Evolutionary conservation across 805 yeast species (phyloP), one percentile per base, ranked within the genome.

Genomic region (Kurtzmaniella fragi): DNA sequence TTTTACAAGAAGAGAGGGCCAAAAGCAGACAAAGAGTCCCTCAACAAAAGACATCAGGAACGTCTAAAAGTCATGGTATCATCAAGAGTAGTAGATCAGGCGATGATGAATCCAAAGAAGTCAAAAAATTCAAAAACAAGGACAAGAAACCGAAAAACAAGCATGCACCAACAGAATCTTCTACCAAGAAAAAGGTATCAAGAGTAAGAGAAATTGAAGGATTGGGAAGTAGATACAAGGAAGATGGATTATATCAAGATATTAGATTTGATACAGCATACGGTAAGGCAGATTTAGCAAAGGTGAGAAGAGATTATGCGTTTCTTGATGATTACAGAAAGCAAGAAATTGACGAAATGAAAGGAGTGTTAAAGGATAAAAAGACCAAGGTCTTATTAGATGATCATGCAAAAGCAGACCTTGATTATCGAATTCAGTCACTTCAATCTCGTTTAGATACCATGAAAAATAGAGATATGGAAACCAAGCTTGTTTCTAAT

Each of bases 191-290:
- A 46, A 83, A 81, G 13, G 95, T 84, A 0, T 67, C 87, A 0
- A 69, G 71, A 46, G 68, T 87, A 28, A 72, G 98, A 47, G 79
- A 81, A 32, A 80, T 90, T 10, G 91, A 85, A 2, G 93, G 91
- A 0, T 55, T 84, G 34, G 70, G 67, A 35, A 52, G 60, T 17
- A 62, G 65, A 17, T 67, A 59, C 47, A 56, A 62, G 40, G 50
- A 59, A 37, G 50, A 59, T 12, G 67, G 66, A 12, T 61, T 82
- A 23, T 82, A 84, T 56, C 73, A 77, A 35, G 99, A 93, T 64
- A 82, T 95, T 27, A 72, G 99, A 49, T 93, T 93, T 57, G 96
- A 93, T 59, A 75, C 91, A 2, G 89, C 96, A 0, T 78, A 79
- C 46, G 98, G 98, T 41, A 83, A 79, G 50, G 86, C 93, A 1